phyloP scores from a whole-genome alignment of 129 eudicot genomes.

The Saussurea involucrata region DNA sequence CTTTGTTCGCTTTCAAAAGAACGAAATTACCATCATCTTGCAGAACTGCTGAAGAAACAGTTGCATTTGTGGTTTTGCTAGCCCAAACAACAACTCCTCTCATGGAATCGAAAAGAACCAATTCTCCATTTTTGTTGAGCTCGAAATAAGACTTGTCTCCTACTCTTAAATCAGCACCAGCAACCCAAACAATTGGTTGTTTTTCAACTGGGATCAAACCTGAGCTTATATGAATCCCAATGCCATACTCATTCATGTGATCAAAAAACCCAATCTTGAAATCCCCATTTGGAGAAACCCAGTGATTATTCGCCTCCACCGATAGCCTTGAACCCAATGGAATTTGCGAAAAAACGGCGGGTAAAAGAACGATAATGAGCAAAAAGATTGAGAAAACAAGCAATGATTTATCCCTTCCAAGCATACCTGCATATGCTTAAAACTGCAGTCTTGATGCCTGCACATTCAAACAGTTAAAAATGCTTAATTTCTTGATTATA shows the following conservation, averaged over 20 bases:
- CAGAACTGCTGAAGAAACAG: constrained; percentile 50
- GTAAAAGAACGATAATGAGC: constrained; percentile 27
- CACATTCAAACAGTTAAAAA: constrained; percentile 22
- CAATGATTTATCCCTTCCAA: constrained; percentile 18
- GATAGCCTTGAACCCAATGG: constrained; percentile 57
- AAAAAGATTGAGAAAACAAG: constrained; percentile 2
- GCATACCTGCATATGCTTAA: constrained; percentile 43
- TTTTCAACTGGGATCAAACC: constrained; percentile 40
- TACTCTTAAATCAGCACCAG: constrained; percentile 57
- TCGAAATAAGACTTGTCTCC: constrained; percentile 55
- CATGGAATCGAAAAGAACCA: constrained; percentile 48
- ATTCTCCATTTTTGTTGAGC: constrained; percentile 48
- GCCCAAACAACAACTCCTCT: constrained; percentile 53
- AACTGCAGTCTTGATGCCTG: constrained; percentile 33
- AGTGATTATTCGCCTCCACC: constrained; percentile 43
- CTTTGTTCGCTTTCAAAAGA: constrained; percentile 36
- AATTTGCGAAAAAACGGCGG: constrained; percentile 36
- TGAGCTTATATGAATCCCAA: constrained; percentile 53
- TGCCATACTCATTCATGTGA: constrained; percentile 35
- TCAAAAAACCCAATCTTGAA: constrained; percentile 53
- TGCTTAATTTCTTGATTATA: neutral
- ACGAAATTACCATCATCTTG: constrained; percentile 55
- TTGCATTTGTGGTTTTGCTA: constrained; percentile 41
- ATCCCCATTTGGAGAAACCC: constrained; percentile 69
- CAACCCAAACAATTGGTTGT: constrained; percentile 60